Evolutionary conservation across 768 basidiomycete species (phyloP).

Genomic region (Trametes elegans): DNA sequence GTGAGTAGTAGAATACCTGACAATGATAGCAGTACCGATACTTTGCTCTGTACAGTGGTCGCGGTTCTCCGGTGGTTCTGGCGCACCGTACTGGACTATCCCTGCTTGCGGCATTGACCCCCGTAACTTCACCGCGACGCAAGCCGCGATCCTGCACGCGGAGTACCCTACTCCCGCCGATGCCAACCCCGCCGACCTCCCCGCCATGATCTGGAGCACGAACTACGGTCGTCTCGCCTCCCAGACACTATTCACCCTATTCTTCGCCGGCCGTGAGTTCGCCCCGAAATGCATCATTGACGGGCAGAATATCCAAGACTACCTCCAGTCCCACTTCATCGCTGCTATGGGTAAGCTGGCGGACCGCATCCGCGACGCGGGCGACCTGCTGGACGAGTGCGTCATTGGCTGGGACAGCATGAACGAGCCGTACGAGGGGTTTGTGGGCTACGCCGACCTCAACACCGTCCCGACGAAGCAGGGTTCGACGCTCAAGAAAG

Average conservation of each 20-base stretch:
- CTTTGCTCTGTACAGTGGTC: conserved; percentile 65
- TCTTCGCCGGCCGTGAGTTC: conserved; percentile 87
- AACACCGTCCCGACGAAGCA: conserved; percentile 61
- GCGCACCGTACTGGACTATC: conserved; percentile 93
- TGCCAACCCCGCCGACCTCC: conserved; percentile 71
- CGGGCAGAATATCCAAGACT: conserved; percentile 90
- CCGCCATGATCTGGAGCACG: conserved; percentile 96
- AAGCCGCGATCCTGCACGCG: conserved; percentile 82
- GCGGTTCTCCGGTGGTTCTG: conserved; percentile 91
- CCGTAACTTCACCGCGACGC: conserved; percentile 78
- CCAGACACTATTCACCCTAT: conserved; percentile 91
- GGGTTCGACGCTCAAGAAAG: conserved; percentile 77
- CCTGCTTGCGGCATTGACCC: conserved; percentile 90
- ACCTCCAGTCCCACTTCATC: conserved; percentile 74
- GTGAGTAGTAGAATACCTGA: conserved; percentile 39
- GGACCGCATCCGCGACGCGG: conserved; percentile 71
- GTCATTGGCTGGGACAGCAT: conserved; percentile 96
- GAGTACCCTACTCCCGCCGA: conserved; percentile 71
- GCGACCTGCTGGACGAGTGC: conserved; percentile 77
- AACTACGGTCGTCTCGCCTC: conserved; percentile 89
- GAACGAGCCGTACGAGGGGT: conserved; percentile 92
- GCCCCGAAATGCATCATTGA: conserved; percentile 92
- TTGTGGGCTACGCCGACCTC: conserved; percentile 70
- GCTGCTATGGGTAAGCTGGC: conserved; percentile 74
- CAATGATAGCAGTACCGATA: not conserved